phyloP scores from a whole-genome alignment of 2,329 filamentous ascomycete species.

The Colletotrichum tofieldiae region DNA sequence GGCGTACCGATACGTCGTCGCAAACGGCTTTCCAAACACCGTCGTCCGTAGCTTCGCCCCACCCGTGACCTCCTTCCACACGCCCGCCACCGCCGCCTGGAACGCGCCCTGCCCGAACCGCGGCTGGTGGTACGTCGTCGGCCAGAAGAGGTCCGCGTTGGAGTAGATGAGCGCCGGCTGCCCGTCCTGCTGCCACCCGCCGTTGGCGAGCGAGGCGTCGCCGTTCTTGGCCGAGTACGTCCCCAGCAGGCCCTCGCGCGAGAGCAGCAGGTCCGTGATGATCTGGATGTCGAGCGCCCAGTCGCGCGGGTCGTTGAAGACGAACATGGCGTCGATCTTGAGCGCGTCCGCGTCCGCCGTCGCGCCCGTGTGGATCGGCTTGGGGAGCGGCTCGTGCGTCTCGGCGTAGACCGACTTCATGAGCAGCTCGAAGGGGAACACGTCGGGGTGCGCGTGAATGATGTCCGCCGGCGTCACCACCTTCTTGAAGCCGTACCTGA shows the following conservation, averaged over 20 bases:
- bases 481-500: constrained; percentile 79
- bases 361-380: constrained; percentile 60
- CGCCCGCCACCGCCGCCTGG: constrained; percentile 83
- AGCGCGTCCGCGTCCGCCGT: constrained; percentile 62
- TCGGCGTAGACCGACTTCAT: constrained; percentile 73
- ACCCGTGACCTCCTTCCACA: constrained; percentile 82
- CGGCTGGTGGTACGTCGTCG: constrained; percentile 86
- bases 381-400: constrained; percentile 72
- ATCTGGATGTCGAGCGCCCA: constrained; percentile 94
- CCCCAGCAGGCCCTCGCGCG: constrained; percentile 83
- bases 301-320: constrained; percentile 96
- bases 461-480: constrained; percentile 92
- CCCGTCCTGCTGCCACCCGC: constrained; percentile 85
- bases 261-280: constrained; percentile 87
- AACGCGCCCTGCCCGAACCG: constrained; percentile 95
- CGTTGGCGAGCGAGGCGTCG: constrained; percentile 73
- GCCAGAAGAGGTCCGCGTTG: constrained; percentile 93
- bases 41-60: constrained; percentile 73
- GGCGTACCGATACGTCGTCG: constrained; percentile 86
- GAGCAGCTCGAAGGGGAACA: constrained; percentile 87
- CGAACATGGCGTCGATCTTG: constrained; percentile 90
- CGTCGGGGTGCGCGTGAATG: constrained; percentile 77
- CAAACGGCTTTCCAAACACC: constrained; percentile 87
- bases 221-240: constrained; percentile 84
- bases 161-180: constrained; percentile 90